phyloP scores from a whole-genome alignment of 345 rosid genomes.

The Euphorbia tirucalli region DNA sequence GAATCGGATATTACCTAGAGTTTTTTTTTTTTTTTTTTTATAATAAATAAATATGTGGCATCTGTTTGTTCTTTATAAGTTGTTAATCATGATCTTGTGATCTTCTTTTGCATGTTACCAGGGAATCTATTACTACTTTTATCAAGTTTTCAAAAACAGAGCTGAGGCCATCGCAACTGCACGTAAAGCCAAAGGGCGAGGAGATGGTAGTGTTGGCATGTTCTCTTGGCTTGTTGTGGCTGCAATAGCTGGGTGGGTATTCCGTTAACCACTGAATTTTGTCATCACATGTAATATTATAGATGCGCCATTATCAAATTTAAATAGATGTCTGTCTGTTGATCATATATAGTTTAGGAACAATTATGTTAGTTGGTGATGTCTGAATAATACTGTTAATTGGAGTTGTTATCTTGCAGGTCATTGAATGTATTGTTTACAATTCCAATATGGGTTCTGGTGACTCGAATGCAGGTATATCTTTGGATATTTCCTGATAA shows the following conservation, averaged over 20 bases:
- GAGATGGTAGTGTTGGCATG: constrained; percentile 57
- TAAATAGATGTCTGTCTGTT: not conserved
- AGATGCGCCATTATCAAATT: not conserved
- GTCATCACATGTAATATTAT: not conserved
- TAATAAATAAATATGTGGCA: too few relatives aligned
- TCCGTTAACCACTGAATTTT: not conserved
- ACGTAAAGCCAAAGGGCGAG: constrained; percentile 45
- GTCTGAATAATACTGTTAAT: not conserved
- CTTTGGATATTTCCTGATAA: too few relatives aligned
- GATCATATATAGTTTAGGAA: not conserved
- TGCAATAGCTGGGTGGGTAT: constrained; percentile 55
- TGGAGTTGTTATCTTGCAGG: constrained; percentile 33
- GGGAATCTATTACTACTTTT: constrained; percentile 71
- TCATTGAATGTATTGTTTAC: constrained; percentile 65
- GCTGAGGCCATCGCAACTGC: constrained; percentile 54
- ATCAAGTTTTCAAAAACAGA: constrained; percentile 61
- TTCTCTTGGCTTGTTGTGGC: constrained; percentile 72
- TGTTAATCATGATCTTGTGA: not conserved
- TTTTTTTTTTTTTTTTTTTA: too few relatives aligned
- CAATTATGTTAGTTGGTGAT: not conserved
- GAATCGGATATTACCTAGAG: too few relatives aligned
- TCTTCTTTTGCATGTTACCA: constrained; percentile 26
- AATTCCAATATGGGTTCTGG: constrained; percentile 65
- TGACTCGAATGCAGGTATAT: constrained; percentile 78
- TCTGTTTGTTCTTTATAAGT: not conserved